A percentile compares a stretch with the other conserved stretches of the same genome.
phyloP scores from a whole-genome alignment of 106 monocot genomes.

The Apostasia ramifera region DNA sequence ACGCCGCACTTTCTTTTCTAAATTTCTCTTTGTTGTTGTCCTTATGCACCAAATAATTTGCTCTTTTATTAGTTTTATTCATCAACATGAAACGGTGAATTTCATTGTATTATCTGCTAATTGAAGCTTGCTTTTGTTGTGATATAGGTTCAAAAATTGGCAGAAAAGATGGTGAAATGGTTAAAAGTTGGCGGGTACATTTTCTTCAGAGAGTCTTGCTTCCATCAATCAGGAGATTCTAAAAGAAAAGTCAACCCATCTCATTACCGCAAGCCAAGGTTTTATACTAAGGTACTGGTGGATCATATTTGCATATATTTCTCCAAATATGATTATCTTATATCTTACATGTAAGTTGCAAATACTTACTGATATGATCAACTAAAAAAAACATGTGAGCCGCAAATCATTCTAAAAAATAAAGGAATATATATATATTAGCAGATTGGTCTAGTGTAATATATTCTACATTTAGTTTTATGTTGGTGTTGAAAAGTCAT shows the following conservation, averaged over 20 bases:
- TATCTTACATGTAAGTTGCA: not conserved
- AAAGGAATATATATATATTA: too few relatives aligned
- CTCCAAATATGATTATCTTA: not conserved
- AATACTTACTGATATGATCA: not conserved
- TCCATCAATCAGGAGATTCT: conserved; percentile 98
- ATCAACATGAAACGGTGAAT: too few relatives aligned
- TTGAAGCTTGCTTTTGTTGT: not conserved
- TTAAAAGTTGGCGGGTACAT: conserved; percentile 84
- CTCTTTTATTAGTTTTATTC: too few relatives aligned
- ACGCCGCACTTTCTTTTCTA: too few relatives aligned
- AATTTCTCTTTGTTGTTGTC: too few relatives aligned
- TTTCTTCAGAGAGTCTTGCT: conserved; percentile 99
- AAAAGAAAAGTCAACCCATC: conserved; percentile 93
- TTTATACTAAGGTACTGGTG: conserved; percentile 79
- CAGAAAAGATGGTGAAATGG: conserved; percentile 85
- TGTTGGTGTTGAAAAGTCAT: too few relatives aligned
- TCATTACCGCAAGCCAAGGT: conserved; percentile 93
- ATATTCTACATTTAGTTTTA: too few relatives aligned
- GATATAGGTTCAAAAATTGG: conserved; percentile 72
- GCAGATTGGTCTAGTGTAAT: too few relatives aligned
- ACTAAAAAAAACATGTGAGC: too few relatives aligned
- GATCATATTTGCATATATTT: not conserved
- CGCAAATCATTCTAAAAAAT: too few relatives aligned
- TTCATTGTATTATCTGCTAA: not conserved
- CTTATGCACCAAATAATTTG: too few relatives aligned